Conservation (phyloP, 1,284 basidiomycete genomes). For the Leccinum glutinopallens region DNA sequence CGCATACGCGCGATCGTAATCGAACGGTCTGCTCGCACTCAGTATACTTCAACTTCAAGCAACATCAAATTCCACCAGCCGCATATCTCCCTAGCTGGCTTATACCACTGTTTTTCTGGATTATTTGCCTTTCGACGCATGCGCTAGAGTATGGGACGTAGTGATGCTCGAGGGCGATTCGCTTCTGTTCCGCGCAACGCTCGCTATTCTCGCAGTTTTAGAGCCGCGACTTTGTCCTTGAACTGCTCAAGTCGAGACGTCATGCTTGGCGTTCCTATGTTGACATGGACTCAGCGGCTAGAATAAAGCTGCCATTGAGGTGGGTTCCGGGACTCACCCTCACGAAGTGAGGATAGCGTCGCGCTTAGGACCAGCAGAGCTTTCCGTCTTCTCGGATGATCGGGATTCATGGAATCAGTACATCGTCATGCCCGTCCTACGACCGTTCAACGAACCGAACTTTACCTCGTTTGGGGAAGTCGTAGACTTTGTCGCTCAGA, state of each 20-base stretch:
- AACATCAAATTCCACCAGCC: slow-evolving; percentile 81
- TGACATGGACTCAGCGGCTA: slow-evolving; percentile 56
- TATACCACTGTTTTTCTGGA: slow-evolving; percentile 77
- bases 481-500: no score
- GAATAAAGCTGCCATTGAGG: slow-evolving; percentile 82
- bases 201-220: slow-evolving; percentile 83
- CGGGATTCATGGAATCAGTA: no score
- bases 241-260: slow-evolving; percentile 58
- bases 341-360: no score
- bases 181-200: slow-evolving; percentile 80
- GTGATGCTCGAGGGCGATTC: slow-evolving; percentile 86
- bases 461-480: no score
- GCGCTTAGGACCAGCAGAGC: no score
- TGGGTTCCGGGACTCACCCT: slow-evolving; percentile 36
- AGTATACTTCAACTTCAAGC: slow-evolving; percentile 97
- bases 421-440: no score
- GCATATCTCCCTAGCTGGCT: slow-evolving; percentile 83
- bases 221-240: slow-evolving; percentile 82
- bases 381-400: no score
- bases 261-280: not conserved
- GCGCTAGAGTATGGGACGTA: slow-evolving; percentile 89
- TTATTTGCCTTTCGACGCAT: slow-evolving; percentile 87
- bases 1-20: slow-evolving; percentile 5
- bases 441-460: no score
- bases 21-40: slow-evolving; percentile 9